Evolutionary conservation across 176 grass and related monocot genomes (phyloP), one percentile per base, ranked within the genome.

Genomic region (Hordeum marinum): DNA sequence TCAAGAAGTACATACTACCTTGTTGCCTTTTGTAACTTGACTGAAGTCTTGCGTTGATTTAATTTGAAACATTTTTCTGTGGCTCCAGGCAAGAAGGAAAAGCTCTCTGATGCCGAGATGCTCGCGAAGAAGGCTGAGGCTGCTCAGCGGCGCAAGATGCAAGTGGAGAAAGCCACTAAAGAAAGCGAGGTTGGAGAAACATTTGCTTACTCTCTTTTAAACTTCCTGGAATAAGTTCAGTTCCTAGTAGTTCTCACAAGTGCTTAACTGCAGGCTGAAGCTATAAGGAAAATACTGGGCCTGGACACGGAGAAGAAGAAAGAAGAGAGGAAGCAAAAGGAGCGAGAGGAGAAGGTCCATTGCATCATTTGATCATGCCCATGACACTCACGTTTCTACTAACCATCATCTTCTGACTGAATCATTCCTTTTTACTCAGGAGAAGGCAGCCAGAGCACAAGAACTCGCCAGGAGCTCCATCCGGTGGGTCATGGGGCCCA

Each of bases 321-420:
- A 82, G 92, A 99, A 94, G 96, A 99, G 83, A 94, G 88, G 88
- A 99, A 96, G 76, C 93, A 94, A 65, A 99, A 94, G 77, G 94
- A 99, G 82, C 90, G 71, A 18, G 91, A 96, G 84, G 90, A 92
- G 52, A 96, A 88, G 92, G 96, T 92, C 13, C 3, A 42, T 50
- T 60, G 77, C 61, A 50, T 86, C 26, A 63, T 90, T 61, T 68
- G 59, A 52, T 37, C 58, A 64, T 79, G 35, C 71, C 11, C 20
- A 11, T 31, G 14, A 26, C 18, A 24, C 23, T 37, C n/a, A 27
- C 1, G 11, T 72, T 36, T 25, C 10, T 50, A 27, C 23, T 39
- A 7, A 7, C n/a, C 6, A 34, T 36, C 14, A 67, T 1, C 39
- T 63, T 43, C 89, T 84, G 75, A 87, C 18, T 25, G 68, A 75